Percentiles rank a stretch among this genome's conserved stretches.
phyloP scores from a whole-genome alignment of 495 filamentous ascomycete species.

The Podospora pseudocomata region DNA sequence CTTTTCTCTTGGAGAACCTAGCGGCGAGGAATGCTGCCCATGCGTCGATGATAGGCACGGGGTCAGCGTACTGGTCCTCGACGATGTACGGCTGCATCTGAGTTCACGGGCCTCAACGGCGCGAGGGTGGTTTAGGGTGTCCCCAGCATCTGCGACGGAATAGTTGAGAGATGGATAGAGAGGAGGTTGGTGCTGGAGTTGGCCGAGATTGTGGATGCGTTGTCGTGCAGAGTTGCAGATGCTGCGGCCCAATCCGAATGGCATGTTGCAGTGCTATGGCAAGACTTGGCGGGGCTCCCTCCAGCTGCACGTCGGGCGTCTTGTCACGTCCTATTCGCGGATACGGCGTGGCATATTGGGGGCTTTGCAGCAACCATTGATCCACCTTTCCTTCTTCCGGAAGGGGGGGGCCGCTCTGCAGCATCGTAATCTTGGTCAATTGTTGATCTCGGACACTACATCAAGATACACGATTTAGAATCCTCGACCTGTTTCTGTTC shows the following conservation, averaged over 20 bases:
- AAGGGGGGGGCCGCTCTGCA: background rate
- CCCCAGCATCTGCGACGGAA: background rate
- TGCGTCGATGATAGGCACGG: constrained; percentile 22
- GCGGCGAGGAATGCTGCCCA: constrained; percentile 28
- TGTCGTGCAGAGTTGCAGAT: constrained; percentile 4
- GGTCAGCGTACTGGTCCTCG: constrained; percentile 27
- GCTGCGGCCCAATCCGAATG: constrained; percentile 1
- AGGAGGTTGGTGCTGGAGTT: background rate
- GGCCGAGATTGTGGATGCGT: background rate
- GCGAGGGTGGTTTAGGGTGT: background rate
- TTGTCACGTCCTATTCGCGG: background rate
- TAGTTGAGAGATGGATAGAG: background rate
- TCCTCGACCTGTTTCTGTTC: background rate
- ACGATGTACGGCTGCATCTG: constrained; percentile 20
- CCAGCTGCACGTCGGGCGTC: constrained; percentile 3
- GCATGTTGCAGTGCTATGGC: background rate
- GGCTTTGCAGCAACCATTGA: constrained; percentile 7
- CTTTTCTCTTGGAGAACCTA: constrained; percentile 21
- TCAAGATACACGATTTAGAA: background rate
- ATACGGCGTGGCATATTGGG: background rate
- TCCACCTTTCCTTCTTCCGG: background rate
- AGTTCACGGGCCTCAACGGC: background rate
- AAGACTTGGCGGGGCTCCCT: background rate
- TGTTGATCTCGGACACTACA: background rate
- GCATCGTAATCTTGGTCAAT: constrained; percentile 1